These are phyloP conservation scores for Butyriboletus loyo DNA, from an alignment of 768 basidiomycete genomes.

Conservation along the genomic window DNA sequence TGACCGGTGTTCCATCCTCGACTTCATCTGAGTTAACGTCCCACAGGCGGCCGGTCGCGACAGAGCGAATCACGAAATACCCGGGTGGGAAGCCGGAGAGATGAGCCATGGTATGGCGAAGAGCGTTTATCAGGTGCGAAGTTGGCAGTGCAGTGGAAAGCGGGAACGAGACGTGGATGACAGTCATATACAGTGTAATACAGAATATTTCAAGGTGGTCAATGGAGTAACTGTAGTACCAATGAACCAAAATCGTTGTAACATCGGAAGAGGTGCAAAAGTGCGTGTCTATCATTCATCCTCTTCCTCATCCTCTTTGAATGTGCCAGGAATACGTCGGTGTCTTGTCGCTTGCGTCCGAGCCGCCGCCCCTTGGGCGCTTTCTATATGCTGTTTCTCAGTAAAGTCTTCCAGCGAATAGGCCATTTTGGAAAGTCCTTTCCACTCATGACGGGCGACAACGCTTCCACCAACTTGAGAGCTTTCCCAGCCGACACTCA, in stretches of 20 bases:
- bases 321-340: slow-evolving; percentile 27
- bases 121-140: not conserved
- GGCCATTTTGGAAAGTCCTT: slow-evolving; percentile 75
- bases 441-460: slow-evolving; percentile 95
- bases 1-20: slow-evolving; percentile 43
- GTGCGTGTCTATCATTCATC: slow-evolving; percentile 1
- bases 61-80: slow-evolving; percentile 39
- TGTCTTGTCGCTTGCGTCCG: slow-evolving; percentile 9
- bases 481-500: slow-evolving; percentile 89
- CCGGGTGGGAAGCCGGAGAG: slow-evolving; percentile 36
- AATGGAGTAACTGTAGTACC: not conserved
- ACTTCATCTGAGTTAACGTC: slow-evolving; percentile 34
- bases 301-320: slow-evolving; percentile 23
- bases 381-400: slow-evolving; percentile 48
- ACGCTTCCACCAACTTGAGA: slow-evolving; percentile 57
- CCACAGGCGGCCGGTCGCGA: slow-evolving; percentile 35
- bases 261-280: not conserved
- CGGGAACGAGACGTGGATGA: not conserved
- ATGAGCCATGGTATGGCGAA: slow-evolving; percentile 16
- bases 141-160: not conserved
- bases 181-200: not conserved
- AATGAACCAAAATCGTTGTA: not conserved
- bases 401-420: slow-evolving; percentile 71
- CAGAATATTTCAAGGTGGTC: not conserved
- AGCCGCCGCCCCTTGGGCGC: slow-evolving; percentile 16